Evolutionary conservation across 2,329 filamentous ascomycete species (phyloP).

Genomic region (Colletotrichum falcatum): DNA sequence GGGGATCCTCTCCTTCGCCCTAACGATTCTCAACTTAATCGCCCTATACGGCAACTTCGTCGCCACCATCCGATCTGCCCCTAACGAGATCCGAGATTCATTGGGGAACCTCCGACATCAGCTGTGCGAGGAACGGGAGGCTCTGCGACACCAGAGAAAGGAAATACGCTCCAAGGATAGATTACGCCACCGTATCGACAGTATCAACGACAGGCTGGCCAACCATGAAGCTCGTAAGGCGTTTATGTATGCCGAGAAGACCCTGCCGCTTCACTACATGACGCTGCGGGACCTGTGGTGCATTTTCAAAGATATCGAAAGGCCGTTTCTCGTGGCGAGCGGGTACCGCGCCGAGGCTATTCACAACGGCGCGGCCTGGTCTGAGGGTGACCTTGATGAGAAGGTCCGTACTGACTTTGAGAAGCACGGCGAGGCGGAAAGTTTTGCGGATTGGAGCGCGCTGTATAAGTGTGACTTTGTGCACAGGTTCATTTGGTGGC

Average conservation of each 20-base stretch:
- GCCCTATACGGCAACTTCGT: constrained; percentile 36
- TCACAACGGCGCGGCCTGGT: constrained; percentile 32
- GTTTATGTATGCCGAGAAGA: constrained; percentile 29
- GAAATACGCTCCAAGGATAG: constrained; percentile 29
- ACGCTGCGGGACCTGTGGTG: constrained; percentile 37
- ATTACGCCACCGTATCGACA: constrained; percentile 2
- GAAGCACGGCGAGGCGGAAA: constrained; percentile 26
- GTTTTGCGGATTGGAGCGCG: constrained; percentile 37
- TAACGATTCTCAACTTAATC: constrained; percentile 35
- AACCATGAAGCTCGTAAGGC: constrained; percentile 25
- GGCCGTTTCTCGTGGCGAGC: constrained; percentile 35
- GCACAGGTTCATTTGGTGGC: constrained; percentile 40
- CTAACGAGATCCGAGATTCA: constrained; percentile 27
- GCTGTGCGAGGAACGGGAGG: constrained; percentile 35
- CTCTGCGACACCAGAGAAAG: constrained; percentile 31
- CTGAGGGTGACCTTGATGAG: constrained; percentile 34
- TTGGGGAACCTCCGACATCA: constrained; percentile 36
- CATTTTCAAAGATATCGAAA: constrained; percentile 35
- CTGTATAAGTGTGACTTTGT: constrained; percentile 37
- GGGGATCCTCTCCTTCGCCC: constrained; percentile 33
- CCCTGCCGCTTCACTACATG: constrained; percentile 32
- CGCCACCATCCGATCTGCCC: constrained; percentile 26
- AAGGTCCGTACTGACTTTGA: constrained; percentile 36
- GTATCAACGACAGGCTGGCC: constrained; percentile 7
- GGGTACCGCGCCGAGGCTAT: constrained; percentile 36